Conservation (phyloP, 2,329 filamentous ascomycete species). For the Apiospora rasikravindrae region DNA sequence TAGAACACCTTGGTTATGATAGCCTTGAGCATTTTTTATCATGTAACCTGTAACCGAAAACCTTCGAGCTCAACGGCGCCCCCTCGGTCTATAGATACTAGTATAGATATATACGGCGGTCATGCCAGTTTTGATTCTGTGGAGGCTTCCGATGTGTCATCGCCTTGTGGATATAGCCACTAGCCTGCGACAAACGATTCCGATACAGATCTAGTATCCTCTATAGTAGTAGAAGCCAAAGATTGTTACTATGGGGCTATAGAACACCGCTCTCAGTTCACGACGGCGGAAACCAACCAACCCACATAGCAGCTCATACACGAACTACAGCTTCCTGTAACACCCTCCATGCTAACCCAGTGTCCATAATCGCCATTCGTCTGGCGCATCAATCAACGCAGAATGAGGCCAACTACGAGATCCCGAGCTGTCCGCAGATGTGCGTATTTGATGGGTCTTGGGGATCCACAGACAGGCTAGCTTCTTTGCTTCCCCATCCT, state of each 20-base stretch:
- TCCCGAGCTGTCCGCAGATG: not conserved
- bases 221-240: not conserved
- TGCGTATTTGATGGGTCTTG: not conserved
- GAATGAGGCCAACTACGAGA: not conserved
- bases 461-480: not conserved
- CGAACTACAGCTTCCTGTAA: not conserved
- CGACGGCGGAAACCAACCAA: not conserved
- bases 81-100: not conserved
- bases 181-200: not conserved
- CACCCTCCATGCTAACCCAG: not conserved
- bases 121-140: not conserved
- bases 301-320: no score
- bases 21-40: no score
- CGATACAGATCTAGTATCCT: not conserved
- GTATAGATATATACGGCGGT: no score
- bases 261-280: not conserved
- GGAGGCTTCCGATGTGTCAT: not conserved
- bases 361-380: not conserved
- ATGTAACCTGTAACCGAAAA: no score
- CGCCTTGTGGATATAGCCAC: not conserved
- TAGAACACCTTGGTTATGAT: no score
- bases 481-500: not conserved
- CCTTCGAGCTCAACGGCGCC: no score
- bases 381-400: not conserved
- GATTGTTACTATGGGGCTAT: not conserved